Evolutionary conservation across 1,284 basidiomycete genomes (phyloP).

Genomic region (Heliocybe sulcata): DNA sequence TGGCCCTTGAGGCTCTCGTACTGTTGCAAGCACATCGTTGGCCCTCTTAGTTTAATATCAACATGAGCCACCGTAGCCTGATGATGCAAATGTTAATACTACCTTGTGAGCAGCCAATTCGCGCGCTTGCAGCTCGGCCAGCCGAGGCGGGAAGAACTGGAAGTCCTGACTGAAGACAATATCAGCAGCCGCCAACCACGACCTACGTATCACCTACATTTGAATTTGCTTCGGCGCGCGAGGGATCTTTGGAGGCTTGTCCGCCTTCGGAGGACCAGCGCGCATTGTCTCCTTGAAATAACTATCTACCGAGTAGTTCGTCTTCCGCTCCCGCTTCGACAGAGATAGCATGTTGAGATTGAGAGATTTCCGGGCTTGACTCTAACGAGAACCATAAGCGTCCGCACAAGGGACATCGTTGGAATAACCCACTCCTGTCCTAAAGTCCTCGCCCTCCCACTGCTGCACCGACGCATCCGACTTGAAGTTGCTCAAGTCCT

Average conservation of each 20-base stretch:
- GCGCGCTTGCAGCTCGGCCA: constrained; percentile 83
- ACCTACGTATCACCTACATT: constrained; percentile 35
- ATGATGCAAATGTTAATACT: constrained; percentile 7
- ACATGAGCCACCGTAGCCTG: not conserved
- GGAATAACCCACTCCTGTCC: constrained; percentile 46
- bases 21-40: constrained; percentile 71
- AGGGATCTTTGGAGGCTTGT: constrained; percentile 81
- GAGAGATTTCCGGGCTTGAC: constrained; percentile 49
- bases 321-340: constrained; percentile 93
- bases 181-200: not conserved
- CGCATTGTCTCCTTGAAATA: constrained; percentile 94
- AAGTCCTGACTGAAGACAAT: constrained; percentile 76
- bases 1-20: constrained; percentile 61
- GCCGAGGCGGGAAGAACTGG: constrained; percentile 89
- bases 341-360: constrained; percentile 84
- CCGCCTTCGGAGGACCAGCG: constrained; percentile 69
- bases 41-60: constrained; percentile 34
- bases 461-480: constrained; percentile 84
- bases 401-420: not conserved
- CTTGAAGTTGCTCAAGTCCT: constrained; percentile 97
- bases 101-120: constrained; percentile 83
- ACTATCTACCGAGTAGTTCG: constrained; percentile 90
- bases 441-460: constrained; percentile 97
- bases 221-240: constrained; percentile 87
- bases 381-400: constrained; percentile 22